Evolutionary conservation across 345 rosid genomes (phyloP).

Genomic region (Sonneratia caseolaris): DNA sequence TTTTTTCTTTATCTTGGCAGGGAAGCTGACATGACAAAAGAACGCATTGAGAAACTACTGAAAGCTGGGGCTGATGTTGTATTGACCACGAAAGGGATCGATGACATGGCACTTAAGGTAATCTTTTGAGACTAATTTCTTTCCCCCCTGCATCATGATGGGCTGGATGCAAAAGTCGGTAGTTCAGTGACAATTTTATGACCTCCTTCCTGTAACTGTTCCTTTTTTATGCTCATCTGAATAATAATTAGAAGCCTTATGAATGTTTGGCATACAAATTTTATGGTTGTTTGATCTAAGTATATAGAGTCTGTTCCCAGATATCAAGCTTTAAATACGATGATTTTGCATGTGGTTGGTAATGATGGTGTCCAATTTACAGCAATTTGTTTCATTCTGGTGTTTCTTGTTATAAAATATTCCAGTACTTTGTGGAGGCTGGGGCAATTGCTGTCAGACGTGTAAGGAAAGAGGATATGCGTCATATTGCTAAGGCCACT

Average conservation of each 20-base stretch:
- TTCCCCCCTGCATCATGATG: background rate
- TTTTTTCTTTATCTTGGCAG: constrained; percentile 27
- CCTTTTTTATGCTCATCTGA: background rate
- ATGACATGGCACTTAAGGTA: constrained; percentile 98
- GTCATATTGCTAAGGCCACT: constrained; percentile 94
- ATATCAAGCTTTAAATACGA: too few species aligned
- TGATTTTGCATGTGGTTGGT: too few species aligned
- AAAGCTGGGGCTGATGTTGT: constrained; percentile 98
- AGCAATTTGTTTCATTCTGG: background rate
- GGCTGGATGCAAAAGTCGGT: background rate
- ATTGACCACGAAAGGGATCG: constrained; percentile 92
- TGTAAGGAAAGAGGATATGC: constrained; percentile 95
- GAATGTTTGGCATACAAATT: background rate
- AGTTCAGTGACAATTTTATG: background rate
- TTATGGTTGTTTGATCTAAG: too few species aligned
- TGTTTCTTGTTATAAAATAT: constrained; percentile 12
- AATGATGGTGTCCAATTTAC: background rate
- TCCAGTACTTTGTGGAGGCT: constrained; percentile 92
- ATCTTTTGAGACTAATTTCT: constrained; percentile 3
- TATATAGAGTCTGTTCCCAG: too few species aligned
- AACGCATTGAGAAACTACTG: constrained; percentile 83
- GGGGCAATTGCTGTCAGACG: constrained; percentile 98
- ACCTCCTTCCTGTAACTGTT: background rate
- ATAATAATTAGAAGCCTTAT: background rate
- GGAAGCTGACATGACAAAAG: constrained; percentile 95